Conservation (phyloP, 805 yeast genomes). For the Candida tallmaniae region DNA sequence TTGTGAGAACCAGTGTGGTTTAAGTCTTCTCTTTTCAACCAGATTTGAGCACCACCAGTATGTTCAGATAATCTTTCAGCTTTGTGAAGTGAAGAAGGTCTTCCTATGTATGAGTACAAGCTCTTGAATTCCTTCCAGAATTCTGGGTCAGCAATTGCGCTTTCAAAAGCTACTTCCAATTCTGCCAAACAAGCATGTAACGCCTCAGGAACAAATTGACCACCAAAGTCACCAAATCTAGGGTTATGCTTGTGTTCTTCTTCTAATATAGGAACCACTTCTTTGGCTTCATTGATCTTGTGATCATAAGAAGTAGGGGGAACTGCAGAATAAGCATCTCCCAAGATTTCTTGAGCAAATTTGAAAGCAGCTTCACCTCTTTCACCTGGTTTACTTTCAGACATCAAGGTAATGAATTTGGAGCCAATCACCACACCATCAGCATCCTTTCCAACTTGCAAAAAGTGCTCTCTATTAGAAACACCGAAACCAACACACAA, state of each 20-base stretch:
- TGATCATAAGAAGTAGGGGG: conserved; percentile 25
- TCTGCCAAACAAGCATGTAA: conserved; percentile 86
- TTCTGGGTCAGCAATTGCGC: conserved; percentile 79
- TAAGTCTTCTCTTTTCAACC: conserved; percentile 97
- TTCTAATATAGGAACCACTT: conserved; percentile 35
- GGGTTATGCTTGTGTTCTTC: conserved; percentile 69
- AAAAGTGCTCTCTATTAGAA: conserved; percentile 85
- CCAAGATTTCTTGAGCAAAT: conserved; percentile 67
- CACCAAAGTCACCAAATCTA: conserved; percentile 93
- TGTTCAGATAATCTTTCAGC: conserved; percentile 87
- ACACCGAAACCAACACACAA: conserved; percentile 96
- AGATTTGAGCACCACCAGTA: conserved; percentile 89
- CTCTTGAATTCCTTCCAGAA: conserved; percentile 92
- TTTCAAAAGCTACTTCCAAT: conserved; percentile 82
- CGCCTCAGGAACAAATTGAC: conserved; percentile 98
- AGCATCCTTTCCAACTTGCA: conserved; percentile 70
- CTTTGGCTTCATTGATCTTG: conserved; percentile 17
- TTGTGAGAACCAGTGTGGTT: conserved; percentile 89
- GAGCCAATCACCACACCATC: conserved; percentile 98
- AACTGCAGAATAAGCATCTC: conserved; percentile 39
- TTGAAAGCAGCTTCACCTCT: conserved; percentile 61
- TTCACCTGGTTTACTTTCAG: conserved; percentile 55
- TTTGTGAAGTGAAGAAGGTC: conserved; percentile 89
- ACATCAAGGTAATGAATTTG: conserved; percentile 67
- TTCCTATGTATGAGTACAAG: conserved; percentile 87